Base-by-base conservation (phyloP, 2,329 filamentous ascomycete genomes). In the Bipolaris sorokiniana region DNA sequence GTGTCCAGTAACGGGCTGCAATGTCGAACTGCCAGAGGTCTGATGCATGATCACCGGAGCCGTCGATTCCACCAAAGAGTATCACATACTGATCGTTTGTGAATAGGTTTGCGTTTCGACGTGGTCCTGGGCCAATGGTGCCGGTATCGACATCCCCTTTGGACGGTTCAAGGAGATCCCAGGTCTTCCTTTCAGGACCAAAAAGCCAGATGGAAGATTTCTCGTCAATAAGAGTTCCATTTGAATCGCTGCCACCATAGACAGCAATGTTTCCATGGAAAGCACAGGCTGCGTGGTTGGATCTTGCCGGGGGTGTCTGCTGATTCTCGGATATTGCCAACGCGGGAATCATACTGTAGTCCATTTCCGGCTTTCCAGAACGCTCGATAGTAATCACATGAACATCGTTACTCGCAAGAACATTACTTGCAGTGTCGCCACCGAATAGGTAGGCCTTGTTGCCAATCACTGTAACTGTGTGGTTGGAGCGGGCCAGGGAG, bases 371-470 rank as follows among this genome's bases (percentile, higher is more conserved):
- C 38, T 68, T 56, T 51, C 70, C 52, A 64, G 71, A 68, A n/a
- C 67, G 58, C 37, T 65, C 70, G 26, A 72, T 71, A 5, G 75
- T 77, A 34, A 81, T 59, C 3, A 71, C 69, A 51, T 81, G 79
- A 1, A 80, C 70, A 13, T 81, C 79, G 48, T 76, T 80, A 52
- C 73, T 76, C 3, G 77, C 76, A 13, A 79, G 56, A 23, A 70
- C 65, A n/a, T 70, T 71, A 6, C 69, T 65, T 1, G 69, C 59
- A 22, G 73, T 76, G 34, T 74, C 69, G 45, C 79, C 79, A 36
- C 79, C 79, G 54, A 80, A 81, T 22, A 81, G 74, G 61, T 78
- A 80, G 5, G 78, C 78, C 59, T 78, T 79, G 62, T 79, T 75
- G 37, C 69, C 63, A 31, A 80, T 65, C 1, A 79, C 67, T 1